Evolutionary conservation across 106 monocot species (phyloP).

Genomic region (Hemerocallis citrina): DNA sequence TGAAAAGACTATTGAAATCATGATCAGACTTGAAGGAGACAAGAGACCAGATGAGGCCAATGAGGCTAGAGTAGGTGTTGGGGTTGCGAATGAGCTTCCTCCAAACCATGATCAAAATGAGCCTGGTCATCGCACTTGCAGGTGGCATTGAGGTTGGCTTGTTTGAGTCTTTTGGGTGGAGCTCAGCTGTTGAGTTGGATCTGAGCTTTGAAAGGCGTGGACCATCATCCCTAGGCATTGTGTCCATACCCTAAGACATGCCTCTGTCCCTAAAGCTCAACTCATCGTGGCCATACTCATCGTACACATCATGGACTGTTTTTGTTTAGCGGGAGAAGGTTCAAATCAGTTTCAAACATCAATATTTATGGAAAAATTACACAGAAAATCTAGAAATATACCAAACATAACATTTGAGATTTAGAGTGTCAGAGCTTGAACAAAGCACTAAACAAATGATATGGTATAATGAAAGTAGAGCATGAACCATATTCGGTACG

Average conservation of each 20-base stretch:
- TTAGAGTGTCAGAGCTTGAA: no score
- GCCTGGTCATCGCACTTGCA: constrained; percentile 48
- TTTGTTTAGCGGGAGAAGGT: no score
- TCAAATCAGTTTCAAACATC: no score
- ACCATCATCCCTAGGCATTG: constrained; percentile 6
- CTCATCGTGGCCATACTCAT: constrained; percentile 17
- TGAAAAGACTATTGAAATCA: no score
- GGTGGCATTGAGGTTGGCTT: constrained; percentile 27
- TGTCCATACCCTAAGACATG: not conserved
- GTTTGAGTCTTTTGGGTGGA: constrained; percentile 11
- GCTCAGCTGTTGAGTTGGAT: constrained; percentile 30
- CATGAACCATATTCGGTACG: no score
- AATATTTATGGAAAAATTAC: no score
- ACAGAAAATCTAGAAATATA: no score
- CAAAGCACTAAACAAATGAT: no score
- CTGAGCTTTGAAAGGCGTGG: constrained; percentile 24
- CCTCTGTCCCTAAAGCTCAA: constrained; percentile 37
- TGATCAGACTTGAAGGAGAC: constrained; percentile 37
- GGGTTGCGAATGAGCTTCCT: constrained; percentile 57
- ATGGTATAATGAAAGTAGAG: no score
- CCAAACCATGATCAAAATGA: constrained; percentile 62
- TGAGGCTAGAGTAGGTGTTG: constrained; percentile 49
- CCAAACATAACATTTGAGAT: no score
- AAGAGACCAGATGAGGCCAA: constrained; percentile 43
- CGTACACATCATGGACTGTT: constrained; percentile 2